Base-by-base conservation (phyloP, 805 yeast species). In the Pichia heedii region DNA sequence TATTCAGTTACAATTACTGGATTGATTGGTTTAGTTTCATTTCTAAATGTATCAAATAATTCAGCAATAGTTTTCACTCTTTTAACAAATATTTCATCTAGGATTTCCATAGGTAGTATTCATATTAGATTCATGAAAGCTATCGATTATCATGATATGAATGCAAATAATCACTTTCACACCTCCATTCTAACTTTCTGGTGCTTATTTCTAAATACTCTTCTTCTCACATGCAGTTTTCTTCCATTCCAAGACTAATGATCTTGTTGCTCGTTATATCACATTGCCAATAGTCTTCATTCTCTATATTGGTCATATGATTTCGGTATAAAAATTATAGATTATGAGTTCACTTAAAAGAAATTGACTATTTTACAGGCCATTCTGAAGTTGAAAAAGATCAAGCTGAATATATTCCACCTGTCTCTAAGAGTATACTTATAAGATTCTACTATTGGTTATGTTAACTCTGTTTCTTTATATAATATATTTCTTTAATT, bases 181-280 rank as follows among this genome's bases (percentile, higher is more conserved):
- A 51, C 72, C 84, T 2, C 61, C 64, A 24, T 62, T 72, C 22
- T 83, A 77, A 60, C 80, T 84, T 34, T 72, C 64, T 49, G 74
- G 79, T 40, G 71, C 82, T 4, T 79, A 73, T 55, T 73, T 73
- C 47, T 41, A 50, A 26, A 71, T 76, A 7, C 60, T 80, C 29
- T 51, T 66, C 33, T 69, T 80, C 44, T 46, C 68, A 5, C 26
- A 79, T 56, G 79, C 74, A 3, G 81, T 76, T 5, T 81, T 82
- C 61, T 71, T 82, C 47, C 53, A 61, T 40, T 79, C 79, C 68
- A 69, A 67, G 13, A 71, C 60, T 1, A 60, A 74, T 7, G 80
- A 79, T 57, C 82, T 82, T 53, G 62, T 82, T 40, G 88, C 89
- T 29, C 83, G 88, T 10, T 82, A 82, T 61, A 68, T 82, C 47